Base-by-base conservation (phyloP, 2,329 filamentous ascomycete genomes). In the Venturia asperata region DNA sequence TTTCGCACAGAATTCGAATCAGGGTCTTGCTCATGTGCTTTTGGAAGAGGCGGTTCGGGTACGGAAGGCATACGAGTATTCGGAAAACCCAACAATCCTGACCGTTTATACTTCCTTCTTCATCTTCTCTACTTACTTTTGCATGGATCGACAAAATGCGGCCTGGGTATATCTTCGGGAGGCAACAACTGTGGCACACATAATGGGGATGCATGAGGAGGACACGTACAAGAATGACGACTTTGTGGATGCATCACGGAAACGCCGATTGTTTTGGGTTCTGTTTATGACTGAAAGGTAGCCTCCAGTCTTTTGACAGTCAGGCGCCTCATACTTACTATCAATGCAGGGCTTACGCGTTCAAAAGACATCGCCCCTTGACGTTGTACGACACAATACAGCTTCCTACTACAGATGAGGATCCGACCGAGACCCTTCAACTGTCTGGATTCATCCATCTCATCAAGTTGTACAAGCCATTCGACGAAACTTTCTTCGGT, bases 81-180 rank as follows among this genome's bases (percentile, higher is more conserved):
- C 84, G 58, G 83, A 86, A 69, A 81, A 80, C 62, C 77, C 80
- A 13, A 81, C 82, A 0, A 73, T 85, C 9, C 77, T 77, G 64
- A 83, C 83, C 2, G 80, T 87, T n/a, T 81, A 85, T 56, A 86
- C 84, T 3, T 86, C 84, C 0, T 87, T 85, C 74, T 84, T 85
- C 74, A 78, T 85, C 58, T 84, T 82, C 62, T 83, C 83, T 0
- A 82, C 82, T 66, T 85, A 84, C 69, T 86, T 86, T 71, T 84
- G 85, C 69, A 78, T 87, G 56, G 84, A 85, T 67, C 82, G 83
- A 70, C 82, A 82, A 67, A 82, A 83, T 68, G 85, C 85, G 63
- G 84, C 83, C 3, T 87, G 85, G 84, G 81, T 83, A 61, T 85
- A 85, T 70, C 75, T 87, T 5, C 78, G 84, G 58, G 84, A 87